phyloP scores from a whole-genome alignment of 1,139 yeast species.

The Hyphopichia burtonii region DNA sequence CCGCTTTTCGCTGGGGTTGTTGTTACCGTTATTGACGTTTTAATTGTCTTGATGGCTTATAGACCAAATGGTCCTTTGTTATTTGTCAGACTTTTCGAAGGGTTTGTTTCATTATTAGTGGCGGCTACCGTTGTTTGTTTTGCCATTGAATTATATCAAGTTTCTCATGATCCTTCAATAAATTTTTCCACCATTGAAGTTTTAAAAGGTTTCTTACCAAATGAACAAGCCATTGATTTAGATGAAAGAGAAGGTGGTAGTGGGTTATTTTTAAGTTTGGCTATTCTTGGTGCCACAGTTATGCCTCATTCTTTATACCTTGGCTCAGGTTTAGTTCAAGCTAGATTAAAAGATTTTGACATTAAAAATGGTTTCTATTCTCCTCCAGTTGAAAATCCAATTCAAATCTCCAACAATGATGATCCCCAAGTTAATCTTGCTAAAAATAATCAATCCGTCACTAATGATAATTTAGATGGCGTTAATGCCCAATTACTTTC shows the following conservation, averaged over 20 bases:
- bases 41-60: slow-evolving; percentile 83
- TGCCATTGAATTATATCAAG: slow-evolving; percentile 71
- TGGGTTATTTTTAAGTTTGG: slow-evolving; percentile 66
- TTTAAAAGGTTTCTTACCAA: slow-evolving; percentile 76
- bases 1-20: slow-evolving; percentile 81
- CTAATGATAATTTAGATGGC: slow-evolving; percentile 8
- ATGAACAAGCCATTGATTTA: slow-evolving; percentile 58
- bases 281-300: slow-evolving; percentile 78
- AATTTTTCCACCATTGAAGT: slow-evolving; percentile 56
- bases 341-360: slow-evolving; percentile 77
- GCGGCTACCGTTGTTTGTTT: slow-evolving; percentile 84
- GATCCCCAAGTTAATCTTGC: too few species aligned
- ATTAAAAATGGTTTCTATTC: slow-evolving; percentile 55
- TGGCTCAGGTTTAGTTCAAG: slow-evolving; percentile 76
- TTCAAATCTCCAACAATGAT: background rate
- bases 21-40: slow-evolving; percentile 79
- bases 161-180: slow-evolving; percentile 50
- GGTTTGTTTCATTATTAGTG: slow-evolving; percentile 74
- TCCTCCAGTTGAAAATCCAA: slow-evolving; percentile 12
- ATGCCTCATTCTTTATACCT: slow-evolving; percentile 80
- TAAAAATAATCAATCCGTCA: too few species aligned
- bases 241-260: slow-evolving; percentile 61
- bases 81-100: slow-evolving; percentile 77
- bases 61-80: slow-evolving; percentile 83
- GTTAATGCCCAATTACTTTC: background rate